Percentiles rank a stretch among this genome's conserved stretches.
Evolutionary conservation across 2,329 filamentous ascomycete genomes (phyloP).

Genomic region (Hymenoscyphus repandus): DNA sequence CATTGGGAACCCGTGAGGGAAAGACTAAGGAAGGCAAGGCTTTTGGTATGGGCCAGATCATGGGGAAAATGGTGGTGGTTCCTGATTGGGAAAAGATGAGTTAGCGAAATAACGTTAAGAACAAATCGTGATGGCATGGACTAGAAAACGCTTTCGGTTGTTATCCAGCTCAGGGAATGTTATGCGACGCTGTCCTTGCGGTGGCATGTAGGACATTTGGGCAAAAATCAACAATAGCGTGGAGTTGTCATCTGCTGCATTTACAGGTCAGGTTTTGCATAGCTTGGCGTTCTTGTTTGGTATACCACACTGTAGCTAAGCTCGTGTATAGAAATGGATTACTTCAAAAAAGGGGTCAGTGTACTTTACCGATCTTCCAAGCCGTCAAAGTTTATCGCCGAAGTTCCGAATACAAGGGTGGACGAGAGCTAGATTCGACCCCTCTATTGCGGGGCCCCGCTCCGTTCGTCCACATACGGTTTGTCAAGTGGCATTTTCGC

Average conservation of each 20-base stretch:
- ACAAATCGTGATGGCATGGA: too few relatives aligned
- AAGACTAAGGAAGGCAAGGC: constrained; percentile 42
- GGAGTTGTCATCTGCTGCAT: background rate
- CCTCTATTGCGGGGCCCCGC: background rate
- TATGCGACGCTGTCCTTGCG: too few relatives aligned
- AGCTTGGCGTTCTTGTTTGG: background rate
- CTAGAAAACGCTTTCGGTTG: too few relatives aligned
- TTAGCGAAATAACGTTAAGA: background rate
- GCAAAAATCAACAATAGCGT: background rate
- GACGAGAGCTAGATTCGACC: background rate
- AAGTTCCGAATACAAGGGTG: background rate
- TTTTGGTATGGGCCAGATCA: constrained; percentile 58
- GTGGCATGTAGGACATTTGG: too few relatives aligned
- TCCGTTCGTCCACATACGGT: background rate
- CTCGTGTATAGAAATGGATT: background rate
- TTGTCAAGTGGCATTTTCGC: background rate
- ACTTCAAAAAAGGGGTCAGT: background rate
- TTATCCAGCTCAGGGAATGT: too few relatives aligned
- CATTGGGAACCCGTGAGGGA: constrained; percentile 5
- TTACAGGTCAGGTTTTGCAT: background rate
- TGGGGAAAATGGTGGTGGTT: constrained; percentile 56
- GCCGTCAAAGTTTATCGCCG: background rate
- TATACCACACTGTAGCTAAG: background rate
- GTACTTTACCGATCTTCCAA: background rate
- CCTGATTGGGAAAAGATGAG: constrained; percentile 49